These are phyloP conservation scores for Silene noctiflora DNA, from an alignment of 179 eudicot genomes.

Conservation along the genomic window DNA sequence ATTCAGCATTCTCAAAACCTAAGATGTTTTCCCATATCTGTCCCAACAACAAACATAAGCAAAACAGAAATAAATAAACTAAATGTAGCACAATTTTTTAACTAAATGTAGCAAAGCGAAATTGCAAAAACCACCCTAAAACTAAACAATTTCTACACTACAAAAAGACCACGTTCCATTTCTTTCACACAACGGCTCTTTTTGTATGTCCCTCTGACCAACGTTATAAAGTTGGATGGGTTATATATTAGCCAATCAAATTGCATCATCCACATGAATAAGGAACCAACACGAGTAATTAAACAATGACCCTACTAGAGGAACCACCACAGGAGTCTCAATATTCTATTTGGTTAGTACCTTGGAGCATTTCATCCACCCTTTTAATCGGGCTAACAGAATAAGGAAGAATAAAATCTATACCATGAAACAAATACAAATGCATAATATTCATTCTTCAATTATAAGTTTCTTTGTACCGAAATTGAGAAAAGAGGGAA, in stretches of 20 bases:
- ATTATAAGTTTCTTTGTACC: neutral
- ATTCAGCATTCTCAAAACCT: slow-evolving; percentile 96
- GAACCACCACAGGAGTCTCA: neutral
- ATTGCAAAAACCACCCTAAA: too few relatives aligned
- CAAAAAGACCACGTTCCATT: too few relatives aligned
- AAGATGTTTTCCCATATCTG: slow-evolving; percentile 97
- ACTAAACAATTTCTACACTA: too few relatives aligned
- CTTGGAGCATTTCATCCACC: neutral
- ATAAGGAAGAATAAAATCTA: too few relatives aligned
- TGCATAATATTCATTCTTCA: neutral
- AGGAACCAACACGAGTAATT: neutral
- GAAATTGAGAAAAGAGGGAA: neutral
- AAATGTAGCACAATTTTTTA: neutral
- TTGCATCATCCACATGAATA: neutral
- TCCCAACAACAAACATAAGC: slow-evolving; percentile 13
- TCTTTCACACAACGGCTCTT: too few relatives aligned
- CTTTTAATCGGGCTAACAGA: too few relatives aligned
- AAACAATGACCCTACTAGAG: neutral
- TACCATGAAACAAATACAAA: neutral
- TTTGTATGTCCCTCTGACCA: neutral
- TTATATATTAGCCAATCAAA: neutral
- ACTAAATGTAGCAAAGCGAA: neutral
- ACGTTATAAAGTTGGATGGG: neutral
- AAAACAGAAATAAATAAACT: slow-evolving; percentile 8
- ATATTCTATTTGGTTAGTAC: neutral